Evolutionary conservation across 306 rosid species (phyloP).

Genomic region (Aeschynomene evenia): DNA sequence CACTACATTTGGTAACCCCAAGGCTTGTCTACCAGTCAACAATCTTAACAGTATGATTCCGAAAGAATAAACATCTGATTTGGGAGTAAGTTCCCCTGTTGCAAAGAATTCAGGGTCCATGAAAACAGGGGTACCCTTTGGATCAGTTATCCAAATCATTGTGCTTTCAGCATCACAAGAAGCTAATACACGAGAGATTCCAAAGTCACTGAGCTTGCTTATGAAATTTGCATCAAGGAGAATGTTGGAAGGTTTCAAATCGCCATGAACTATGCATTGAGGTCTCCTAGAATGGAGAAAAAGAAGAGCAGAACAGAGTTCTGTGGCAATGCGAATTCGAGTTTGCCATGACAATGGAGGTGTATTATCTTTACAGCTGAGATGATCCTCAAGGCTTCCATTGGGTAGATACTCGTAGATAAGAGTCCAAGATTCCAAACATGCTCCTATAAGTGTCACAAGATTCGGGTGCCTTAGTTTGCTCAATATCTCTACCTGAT

Average conservation of each 20-base stretch:
- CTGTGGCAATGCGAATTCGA: constrained; percentile 68
- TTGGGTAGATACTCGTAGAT: constrained; percentile 81
- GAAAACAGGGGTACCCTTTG: constrained; percentile 65
- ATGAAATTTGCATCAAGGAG: constrained; percentile 71
- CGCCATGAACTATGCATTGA: constrained; percentile 77
- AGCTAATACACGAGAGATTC: constrained; percentile 57
- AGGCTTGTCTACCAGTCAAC: constrained; percentile 70
- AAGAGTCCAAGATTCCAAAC: constrained; percentile 64
- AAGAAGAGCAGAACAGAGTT: constrained; percentile 78
- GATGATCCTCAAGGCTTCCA: constrained; percentile 92
- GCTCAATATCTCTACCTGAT: constrained; percentile 74
- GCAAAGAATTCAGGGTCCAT: constrained; percentile 78
- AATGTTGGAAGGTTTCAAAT: constrained; percentile 75
- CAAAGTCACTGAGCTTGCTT: constrained; percentile 83
- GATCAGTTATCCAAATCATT: constrained; percentile 53
- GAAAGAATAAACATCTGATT: constrained; percentile 88
- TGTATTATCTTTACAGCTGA: constrained; percentile 60
- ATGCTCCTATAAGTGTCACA: constrained; percentile 75
- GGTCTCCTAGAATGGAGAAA: constrained; percentile 85
- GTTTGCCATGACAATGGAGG: constrained; percentile 85
- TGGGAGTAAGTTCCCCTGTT: constrained; percentile 74
- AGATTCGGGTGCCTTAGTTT: constrained; percentile 84
- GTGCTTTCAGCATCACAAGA: constrained; percentile 39
- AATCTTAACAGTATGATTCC: constrained; percentile 70
- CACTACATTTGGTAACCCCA: constrained; percentile 62